Evolutionary conservation across 2,329 filamentous ascomycete genomes (phyloP), one percentile per base, ranked within the genome.

Genomic region (Botrytis fragariae): DNA sequence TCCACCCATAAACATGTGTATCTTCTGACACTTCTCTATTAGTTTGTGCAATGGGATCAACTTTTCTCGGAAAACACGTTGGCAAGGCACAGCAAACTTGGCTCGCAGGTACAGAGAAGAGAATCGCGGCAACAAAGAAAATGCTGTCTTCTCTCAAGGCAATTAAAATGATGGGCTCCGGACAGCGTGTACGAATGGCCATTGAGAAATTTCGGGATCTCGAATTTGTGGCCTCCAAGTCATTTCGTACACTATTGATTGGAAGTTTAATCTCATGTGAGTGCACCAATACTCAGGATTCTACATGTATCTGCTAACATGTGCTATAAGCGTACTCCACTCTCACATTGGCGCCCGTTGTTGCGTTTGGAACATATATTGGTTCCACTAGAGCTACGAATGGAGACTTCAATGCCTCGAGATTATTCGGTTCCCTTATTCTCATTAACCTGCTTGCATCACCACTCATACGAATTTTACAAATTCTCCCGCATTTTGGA

Each of bases 161-260:
- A 7, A 75, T 80, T 63, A 81, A 81, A 74, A 79, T 81, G 77
- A 76, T 79, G 69, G 80, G 79, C 85, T 4, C 80, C 79, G 2
- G 78, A 80, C 45, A 59, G 57, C 29, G 57, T 10, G 57, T 59
- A 20, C 16, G 18, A 20, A 59, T 59, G 3, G 16, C 29, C 57
- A 81, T 78, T 35, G 76, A 59, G 29, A 59, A 35, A 59, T 22
- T 59, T 22, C 57, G 57, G 10, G 57, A 59, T 59, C 57, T 59
- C 18, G 57, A 59, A 59, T 59, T 59, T 22, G 57, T 59, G n/a
- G 57, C 29, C 57, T 59, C 57, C 8, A 35, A 59, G 57, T 35
- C 57, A 22, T 35, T 59, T 59, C 29, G 57, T 59, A 59, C 57
- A 20, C 57, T 59, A 35, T 35, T 59, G 29, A 59, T 22, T 0